Conservation (phyloP, 108 stramenopile genomes). For the Phaeodactylum tricornutum region DNA sequence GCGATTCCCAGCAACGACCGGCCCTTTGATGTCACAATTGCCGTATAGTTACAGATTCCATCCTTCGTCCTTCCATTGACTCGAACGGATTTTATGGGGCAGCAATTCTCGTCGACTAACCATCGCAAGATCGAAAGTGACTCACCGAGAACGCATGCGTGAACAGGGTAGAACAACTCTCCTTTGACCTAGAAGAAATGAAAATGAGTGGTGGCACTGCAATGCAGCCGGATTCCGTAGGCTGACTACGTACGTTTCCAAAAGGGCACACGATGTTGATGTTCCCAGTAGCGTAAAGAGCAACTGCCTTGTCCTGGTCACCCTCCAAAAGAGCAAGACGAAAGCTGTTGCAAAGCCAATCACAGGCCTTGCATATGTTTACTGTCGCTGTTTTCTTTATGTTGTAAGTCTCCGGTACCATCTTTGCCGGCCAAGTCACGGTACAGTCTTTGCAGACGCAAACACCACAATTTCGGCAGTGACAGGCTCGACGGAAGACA, state of each 20-base stretch:
- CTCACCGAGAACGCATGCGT: constrained; percentile 47
- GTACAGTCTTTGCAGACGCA: constrained; percentile 35
- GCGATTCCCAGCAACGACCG: constrained; percentile 57
- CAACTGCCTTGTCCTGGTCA: constrained; percentile 36
- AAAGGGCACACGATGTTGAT: constrained; percentile 19
- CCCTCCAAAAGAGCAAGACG: constrained; percentile 48
- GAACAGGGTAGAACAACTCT: constrained; percentile 36
- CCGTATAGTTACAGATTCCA: constrained; percentile 22
- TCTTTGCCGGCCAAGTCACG: constrained; percentile 38
- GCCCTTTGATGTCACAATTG: constrained; percentile 59
- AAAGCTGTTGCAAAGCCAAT: constrained; percentile 42
- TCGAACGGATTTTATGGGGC: constrained; percentile 42
- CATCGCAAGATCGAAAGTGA: constrained; percentile 38
- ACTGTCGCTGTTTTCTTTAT: constrained; percentile 30
- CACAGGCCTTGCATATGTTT: constrained; percentile 43
- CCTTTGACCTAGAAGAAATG: too few relatives aligned
- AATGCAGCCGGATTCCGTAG: too few relatives aligned
- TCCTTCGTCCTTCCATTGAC: constrained; percentile 18
- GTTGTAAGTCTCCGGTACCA: constrained; percentile 56
- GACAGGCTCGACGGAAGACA: constrained; percentile 36
- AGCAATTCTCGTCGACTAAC: constrained; percentile 50
- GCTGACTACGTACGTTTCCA: too few relatives aligned
- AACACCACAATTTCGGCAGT: constrained; percentile 59
- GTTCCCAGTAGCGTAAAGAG: constrained; percentile 36
- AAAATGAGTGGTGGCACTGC: too few relatives aligned